phyloP scores from a whole-genome alignment of 352 stramenopile species.

The Peronospora belbahrii region DNA sequence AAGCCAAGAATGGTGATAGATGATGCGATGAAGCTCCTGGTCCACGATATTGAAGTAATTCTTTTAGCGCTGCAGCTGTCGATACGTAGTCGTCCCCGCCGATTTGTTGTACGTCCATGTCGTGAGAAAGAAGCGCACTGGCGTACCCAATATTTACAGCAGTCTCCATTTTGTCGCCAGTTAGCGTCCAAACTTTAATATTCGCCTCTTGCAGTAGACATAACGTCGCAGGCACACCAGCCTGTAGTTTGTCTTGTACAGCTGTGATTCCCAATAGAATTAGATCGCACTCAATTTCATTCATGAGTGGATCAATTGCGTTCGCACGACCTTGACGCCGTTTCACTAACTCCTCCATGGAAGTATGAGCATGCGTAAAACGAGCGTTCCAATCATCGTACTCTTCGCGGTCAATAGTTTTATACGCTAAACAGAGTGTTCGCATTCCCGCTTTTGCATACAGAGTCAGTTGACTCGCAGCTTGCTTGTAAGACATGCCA shows the following conservation, averaged over 20 bases:
- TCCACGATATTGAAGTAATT: slow-evolving; percentile 31
- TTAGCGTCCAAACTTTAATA: slow-evolving; percentile 94
- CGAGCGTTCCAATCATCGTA: slow-evolving; percentile 58
- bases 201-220: slow-evolving; percentile 76
- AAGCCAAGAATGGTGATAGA: slow-evolving; percentile 7
- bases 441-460: slow-evolving; percentile 71
- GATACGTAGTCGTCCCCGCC: slow-evolving; percentile 49
- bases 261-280: slow-evolving; percentile 81
- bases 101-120: slow-evolving; percentile 73
- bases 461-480: slow-evolving; percentile 41
- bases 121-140: slow-evolving; percentile 70
- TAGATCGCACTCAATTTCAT: slow-evolving; percentile 79
- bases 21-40: neutral
- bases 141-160: slow-evolving; percentile 94
- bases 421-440: slow-evolving; percentile 69
- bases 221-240: slow-evolving; percentile 85
- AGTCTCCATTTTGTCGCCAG: slow-evolving; percentile 92
- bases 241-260: slow-evolving; percentile 91
- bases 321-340: slow-evolving; percentile 49
- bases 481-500: slow-evolving; percentile 20
- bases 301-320: slow-evolving; percentile 67
- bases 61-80: slow-evolving; percentile 43
- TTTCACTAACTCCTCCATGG: slow-evolving; percentile 73
- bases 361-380: slow-evolving; percentile 43
- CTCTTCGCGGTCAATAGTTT: slow-evolving; percentile 35